A percentile compares a stretch with the other conserved stretches of the same genome.
Conservation (phyloP, 2,329 filamentous ascomycete species). For the Penicillium hesseltinei region DNA sequence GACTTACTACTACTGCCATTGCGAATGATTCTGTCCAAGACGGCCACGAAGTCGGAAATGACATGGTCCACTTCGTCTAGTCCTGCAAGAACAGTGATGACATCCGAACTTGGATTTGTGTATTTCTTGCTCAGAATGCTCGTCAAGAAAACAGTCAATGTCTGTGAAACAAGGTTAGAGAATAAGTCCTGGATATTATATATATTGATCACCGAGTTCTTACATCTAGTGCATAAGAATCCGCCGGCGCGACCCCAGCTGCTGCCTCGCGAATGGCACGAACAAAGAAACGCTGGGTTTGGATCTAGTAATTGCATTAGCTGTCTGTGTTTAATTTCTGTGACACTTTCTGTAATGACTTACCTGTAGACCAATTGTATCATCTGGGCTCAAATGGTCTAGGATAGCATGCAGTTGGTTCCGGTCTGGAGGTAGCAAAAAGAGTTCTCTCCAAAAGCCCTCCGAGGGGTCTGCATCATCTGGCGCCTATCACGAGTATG, state of each 20-base stretch:
- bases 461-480: slow-evolving; percentile 71
- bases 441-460: slow-evolving; percentile 96
- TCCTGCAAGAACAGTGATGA: slow-evolving; percentile 85
- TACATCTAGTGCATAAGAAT: slow-evolving; percentile 84
- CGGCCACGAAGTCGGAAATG: slow-evolving; percentile 83
- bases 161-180: slow-evolving; percentile 59
- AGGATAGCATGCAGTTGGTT: slow-evolving; percentile 66
- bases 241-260: slow-evolving; percentile 57
- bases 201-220: slow-evolving; percentile 5
- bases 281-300: slow-evolving; percentile 75
- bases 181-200: slow-evolving; percentile 20
- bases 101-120: slow-evolving; percentile 90
- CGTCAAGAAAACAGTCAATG: slow-evolving; percentile 81
- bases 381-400: slow-evolving; percentile 67
- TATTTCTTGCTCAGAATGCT: slow-evolving; percentile 84
- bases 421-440: slow-evolving; percentile 79
- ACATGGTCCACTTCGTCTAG: slow-evolving; percentile 83
- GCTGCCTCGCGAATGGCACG: slow-evolving; percentile 70
- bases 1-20: slow-evolving; percentile 67
- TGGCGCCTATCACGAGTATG: slow-evolving; percentile 52
- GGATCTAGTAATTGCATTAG: slow-evolving; percentile 45
- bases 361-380: slow-evolving; percentile 73
- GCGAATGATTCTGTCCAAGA: slow-evolving; percentile 78
- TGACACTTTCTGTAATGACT: slow-evolving; percentile 3
- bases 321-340: neutral